phyloP scores from a whole-genome alignment of 768 basidiomycete species.

The Sarcomyxa edulis region DNA sequence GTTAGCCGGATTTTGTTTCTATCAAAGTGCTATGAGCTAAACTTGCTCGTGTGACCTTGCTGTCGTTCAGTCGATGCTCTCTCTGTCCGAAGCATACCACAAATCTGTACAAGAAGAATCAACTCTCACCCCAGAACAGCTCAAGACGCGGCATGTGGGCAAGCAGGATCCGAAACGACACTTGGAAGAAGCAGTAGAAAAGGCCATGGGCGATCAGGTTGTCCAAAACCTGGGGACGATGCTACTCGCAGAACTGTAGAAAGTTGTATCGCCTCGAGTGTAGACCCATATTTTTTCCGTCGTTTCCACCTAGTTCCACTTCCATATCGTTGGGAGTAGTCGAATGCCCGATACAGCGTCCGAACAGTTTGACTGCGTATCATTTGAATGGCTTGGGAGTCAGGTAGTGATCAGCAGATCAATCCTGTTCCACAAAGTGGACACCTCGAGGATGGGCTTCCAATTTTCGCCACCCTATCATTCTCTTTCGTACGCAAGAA shows the following conservation, averaged over 20 bases:
- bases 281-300: no score
- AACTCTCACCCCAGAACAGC: slow-evolving; percentile 87
- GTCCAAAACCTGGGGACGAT: slow-evolving; percentile 94
- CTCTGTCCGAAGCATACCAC: slow-evolving; percentile 90
- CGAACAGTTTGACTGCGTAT: no score
- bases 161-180: slow-evolving; percentile 99
- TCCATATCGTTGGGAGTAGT: no score
- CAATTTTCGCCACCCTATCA: no score
- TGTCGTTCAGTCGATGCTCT: slow-evolving; percentile 75
- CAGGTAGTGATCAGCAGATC: no score
- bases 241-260: slow-evolving; percentile 85
- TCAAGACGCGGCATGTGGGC: slow-evolving; percentile 96
- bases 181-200: slow-evolving; percentile 95
- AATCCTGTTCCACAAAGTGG: no score
- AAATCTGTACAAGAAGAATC: slow-evolving; percentile 98
- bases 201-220: slow-evolving; percentile 96
- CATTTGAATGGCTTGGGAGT: no score
- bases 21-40: neutral
- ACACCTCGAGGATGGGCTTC: no score
- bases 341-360: no score
- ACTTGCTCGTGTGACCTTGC: slow-evolving; percentile 10
- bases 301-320: no score
- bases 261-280: no score
- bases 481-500: no score
- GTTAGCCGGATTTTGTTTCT: slow-evolving; percentile 34